These are phyloP conservation scores for Climacium dendroides DNA, from an alignment of 225 moss, liverwort and hornwort genomes.

Conservation along the genomic window DNA sequence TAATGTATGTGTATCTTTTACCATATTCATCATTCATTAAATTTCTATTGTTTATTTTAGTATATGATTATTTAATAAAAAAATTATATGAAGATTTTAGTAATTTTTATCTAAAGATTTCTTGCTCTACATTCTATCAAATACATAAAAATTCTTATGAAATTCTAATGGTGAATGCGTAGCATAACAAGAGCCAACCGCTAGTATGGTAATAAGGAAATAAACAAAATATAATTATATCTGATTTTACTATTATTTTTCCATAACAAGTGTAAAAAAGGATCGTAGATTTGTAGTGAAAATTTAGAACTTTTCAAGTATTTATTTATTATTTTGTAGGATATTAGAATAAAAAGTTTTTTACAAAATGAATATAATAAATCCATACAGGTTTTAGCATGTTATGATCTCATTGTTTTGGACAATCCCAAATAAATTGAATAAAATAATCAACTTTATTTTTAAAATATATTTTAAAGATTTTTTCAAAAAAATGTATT, in stretches of 20 bases:
- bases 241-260: neutral
- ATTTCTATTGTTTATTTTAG: too few species aligned
- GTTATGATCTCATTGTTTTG: neutral
- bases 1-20: too few species aligned
- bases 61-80: too few species aligned
- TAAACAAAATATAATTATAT: neutral
- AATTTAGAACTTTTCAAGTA: neutral
- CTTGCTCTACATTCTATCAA: too few species aligned
- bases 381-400: neutral
- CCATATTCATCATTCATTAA: too few species aligned
- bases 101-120: too few species aligned
- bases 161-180: too few species aligned
- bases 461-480: rapidly evolving
- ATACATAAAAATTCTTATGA: too few species aligned
- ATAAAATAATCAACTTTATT: neutral
- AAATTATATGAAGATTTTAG: too few species aligned
- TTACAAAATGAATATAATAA: neutral
- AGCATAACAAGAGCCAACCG: too few species aligned
- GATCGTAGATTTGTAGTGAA: neutral
- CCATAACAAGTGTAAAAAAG: rapidly evolving
- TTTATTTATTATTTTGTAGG: neutral
- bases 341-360: neutral
- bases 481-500: neutral
- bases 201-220: rapidly evolving
- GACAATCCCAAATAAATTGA: too few species aligned